Percentiles rank a stretch among this genome's conserved stretches.
Evolutionary conservation across 129 eudicot species (phyloP).

Genomic region (Centaurea solstitialis): DNA sequence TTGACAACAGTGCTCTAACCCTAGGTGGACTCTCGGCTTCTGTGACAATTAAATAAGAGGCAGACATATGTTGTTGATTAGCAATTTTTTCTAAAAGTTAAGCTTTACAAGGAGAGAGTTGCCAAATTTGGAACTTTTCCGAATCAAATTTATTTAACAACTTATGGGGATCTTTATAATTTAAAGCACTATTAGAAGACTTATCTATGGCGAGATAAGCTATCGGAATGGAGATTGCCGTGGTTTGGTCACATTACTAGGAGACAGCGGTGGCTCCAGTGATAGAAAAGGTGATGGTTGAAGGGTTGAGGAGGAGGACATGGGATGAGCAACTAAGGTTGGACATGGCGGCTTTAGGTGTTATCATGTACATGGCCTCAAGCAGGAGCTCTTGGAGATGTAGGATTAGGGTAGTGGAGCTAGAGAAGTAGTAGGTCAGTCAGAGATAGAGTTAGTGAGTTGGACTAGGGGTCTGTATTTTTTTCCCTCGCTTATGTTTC

Average conservation of each 20-base stretch:
- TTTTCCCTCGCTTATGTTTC: too few relatives aligned
- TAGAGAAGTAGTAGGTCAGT: background rate
- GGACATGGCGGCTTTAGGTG: background rate
- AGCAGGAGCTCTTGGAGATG: too few relatives aligned
- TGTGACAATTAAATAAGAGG: background rate
- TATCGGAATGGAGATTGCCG: background rate
- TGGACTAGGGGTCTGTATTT: background rate
- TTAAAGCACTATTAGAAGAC: background rate
- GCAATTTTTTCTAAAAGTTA: background rate
- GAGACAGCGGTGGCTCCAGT: background rate
- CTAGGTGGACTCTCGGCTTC: background rate
- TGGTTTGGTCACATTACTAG: background rate
- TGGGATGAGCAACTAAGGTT: background rate
- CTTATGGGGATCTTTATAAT: background rate
- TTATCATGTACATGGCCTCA: background rate
- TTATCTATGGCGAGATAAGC: background rate
- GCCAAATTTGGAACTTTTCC: background rate
- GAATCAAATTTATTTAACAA: background rate
- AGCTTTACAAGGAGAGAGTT: background rate
- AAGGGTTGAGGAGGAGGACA: background rate
- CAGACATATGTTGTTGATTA: background rate
- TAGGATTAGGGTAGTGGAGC: background rate
- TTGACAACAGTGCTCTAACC: too few relatives aligned
- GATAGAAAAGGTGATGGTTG: background rate
- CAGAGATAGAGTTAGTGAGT: too few relatives aligned